Percentiles rank a stretch among this genome's conserved stretches.
Conservation (phyloP, 1,284 basidiomycete genomes). For the Rhodotorula sp. region DNA sequence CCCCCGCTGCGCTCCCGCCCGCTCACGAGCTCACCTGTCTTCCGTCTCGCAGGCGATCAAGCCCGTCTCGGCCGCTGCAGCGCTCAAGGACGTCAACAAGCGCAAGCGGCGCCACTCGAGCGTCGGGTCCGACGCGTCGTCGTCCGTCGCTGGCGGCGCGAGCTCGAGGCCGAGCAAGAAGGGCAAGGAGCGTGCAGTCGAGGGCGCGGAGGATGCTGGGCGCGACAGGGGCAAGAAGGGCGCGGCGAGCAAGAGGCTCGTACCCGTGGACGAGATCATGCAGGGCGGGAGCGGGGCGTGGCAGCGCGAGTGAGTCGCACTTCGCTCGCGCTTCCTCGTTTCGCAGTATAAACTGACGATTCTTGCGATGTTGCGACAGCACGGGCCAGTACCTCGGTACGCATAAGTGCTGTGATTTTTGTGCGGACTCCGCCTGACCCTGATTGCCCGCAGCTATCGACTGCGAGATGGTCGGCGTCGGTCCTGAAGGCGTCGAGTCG, state of each 20-base stretch:
- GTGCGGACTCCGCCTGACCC: not conserved
- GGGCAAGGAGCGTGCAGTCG: conserved; percentile 22
- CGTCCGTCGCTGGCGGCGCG: not conserved
- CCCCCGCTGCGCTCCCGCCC: no score
- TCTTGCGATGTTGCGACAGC: not conserved
- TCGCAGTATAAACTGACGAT: not conserved
- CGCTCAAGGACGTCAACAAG: conserved; percentile 8
- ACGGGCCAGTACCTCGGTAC: conserved; percentile 39
- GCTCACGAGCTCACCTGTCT: not conserved
- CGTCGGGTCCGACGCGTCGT: conserved; percentile 8
- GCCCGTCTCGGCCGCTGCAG: not conserved
- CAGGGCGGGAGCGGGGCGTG: conserved; percentile 26
- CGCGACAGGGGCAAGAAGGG: not conserved
- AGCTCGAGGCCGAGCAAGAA: not conserved
- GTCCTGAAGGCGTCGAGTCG: conserved; percentile 74
- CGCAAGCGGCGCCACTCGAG: conserved; percentile 26
- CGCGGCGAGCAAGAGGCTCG: conserved; percentile 13
- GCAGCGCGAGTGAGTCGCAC: conserved; percentile 34
- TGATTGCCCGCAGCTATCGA: conserved; percentile 63
- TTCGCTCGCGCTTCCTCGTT: not conserved
- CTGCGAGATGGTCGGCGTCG: conserved; percentile 98
- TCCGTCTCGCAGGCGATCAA: conserved; percentile 24
- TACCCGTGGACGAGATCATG: conserved; percentile 36
- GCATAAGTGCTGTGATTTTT: not conserved
- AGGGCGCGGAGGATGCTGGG: not conserved